Percentiles rank a stretch among this genome's conserved stretches.
These are phyloP conservation scores for Tolypocladium endophyticum DNA, from an alignment of 2,329 filamentous ascomycete genomes.

Conservation along the genomic window DNA sequence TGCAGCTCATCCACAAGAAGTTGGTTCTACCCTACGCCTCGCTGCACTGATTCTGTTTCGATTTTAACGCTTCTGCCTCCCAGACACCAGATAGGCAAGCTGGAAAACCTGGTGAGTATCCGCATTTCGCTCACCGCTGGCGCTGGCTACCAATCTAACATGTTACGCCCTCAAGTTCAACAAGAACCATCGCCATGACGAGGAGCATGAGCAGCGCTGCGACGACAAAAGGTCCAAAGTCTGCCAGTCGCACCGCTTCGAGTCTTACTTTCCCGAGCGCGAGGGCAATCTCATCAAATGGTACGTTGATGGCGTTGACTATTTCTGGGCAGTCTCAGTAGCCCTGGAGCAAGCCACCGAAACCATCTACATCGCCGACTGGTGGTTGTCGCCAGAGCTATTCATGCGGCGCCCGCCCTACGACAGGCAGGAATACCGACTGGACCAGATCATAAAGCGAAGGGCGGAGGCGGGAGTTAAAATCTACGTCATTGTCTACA, in stretches of 20 bases:
- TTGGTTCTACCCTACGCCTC: conserved; percentile 15
- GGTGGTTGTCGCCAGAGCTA: conserved; percentile 89
- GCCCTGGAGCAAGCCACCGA: conserved; percentile 86
- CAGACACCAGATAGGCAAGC: conserved; percentile 49
- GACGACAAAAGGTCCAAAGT: conserved; percentile 71
- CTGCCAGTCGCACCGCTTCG: conserved; percentile 65
- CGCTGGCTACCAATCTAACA: neutral
- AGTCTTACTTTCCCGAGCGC: conserved; percentile 83
- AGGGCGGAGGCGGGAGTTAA: conserved; percentile 88
- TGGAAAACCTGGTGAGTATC: conserved; percentile 45
- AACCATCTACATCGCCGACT: conserved; percentile 91
- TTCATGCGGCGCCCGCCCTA: conserved; percentile 79
- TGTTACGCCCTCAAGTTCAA: conserved; percentile 51
- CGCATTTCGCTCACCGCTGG: conserved; percentile 6
- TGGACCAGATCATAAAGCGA: conserved; percentile 80
- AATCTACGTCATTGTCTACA: conserved; percentile 88
- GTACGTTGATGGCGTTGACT: conserved; percentile 94
- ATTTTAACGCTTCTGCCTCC: neutral
- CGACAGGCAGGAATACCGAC: conserved; percentile 71
- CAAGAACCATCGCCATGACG: conserved; percentile 82
- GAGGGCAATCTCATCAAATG: conserved; percentile 86
- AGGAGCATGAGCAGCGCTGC: conserved; percentile 76
- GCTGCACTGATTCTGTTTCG: neutral
- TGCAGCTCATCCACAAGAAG: conserved; percentile 50
- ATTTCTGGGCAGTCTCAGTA: conserved; percentile 86